Percentiles rank a stretch among this genome's conserved stretches.
phyloP scores from a whole-genome alignment of 2,329 filamentous ascomycete genomes.

The Trichoderma breve region DNA sequence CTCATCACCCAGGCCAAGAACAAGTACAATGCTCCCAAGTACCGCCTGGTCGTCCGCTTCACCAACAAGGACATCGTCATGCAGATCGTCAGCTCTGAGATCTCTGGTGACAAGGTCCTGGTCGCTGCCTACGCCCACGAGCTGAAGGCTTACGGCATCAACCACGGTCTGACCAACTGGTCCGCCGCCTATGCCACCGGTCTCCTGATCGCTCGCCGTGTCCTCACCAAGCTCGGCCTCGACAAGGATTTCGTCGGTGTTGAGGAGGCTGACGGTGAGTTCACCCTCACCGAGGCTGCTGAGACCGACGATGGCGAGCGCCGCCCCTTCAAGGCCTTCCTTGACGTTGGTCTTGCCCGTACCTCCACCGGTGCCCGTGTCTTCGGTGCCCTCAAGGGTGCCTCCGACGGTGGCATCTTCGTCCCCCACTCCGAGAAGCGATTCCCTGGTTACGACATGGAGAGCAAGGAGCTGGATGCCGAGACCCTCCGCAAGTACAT shows the following conservation, averaged over 20 bases:
- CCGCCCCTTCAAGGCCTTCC: slow-evolving; percentile 98
- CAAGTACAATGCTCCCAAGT: slow-evolving; percentile 99
- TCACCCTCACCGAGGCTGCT: slow-evolving; percentile 87
- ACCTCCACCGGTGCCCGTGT: slow-evolving; percentile 98
- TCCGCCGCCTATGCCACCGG: slow-evolving; percentile 94
- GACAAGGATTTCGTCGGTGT: slow-evolving; percentile 93
- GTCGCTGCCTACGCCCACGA: slow-evolving; percentile 91
- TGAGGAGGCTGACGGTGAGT: slow-evolving; percentile 96
- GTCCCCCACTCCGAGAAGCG: slow-evolving; percentile 99
- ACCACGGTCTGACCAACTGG: slow-evolving; percentile 99
- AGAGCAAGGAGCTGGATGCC: slow-evolving; percentile 95
- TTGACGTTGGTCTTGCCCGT: slow-evolving; percentile 95
- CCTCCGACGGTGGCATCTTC: slow-evolving; percentile 95
- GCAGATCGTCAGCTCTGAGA: slow-evolving; percentile 96
- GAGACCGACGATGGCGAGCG: slow-evolving; percentile 90
- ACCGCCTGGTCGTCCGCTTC: slow-evolving; percentile 98
- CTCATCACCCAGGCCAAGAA: slow-evolving; percentile 99
- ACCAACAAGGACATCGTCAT: slow-evolving; percentile 99
- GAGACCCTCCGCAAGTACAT: slow-evolving; percentile 99
- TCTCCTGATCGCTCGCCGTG: slow-evolving; percentile 94
- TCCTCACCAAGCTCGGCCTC: slow-evolving; percentile 93
- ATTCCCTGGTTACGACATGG: slow-evolving; percentile 97
- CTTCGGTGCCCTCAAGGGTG: slow-evolving; percentile 99
- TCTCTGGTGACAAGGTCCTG: slow-evolving; percentile 97
- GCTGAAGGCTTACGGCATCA: slow-evolving; percentile 95